Conservation (phyloP, 768 basidiomycete species). For the Boletus tomentosulus region DNA sequence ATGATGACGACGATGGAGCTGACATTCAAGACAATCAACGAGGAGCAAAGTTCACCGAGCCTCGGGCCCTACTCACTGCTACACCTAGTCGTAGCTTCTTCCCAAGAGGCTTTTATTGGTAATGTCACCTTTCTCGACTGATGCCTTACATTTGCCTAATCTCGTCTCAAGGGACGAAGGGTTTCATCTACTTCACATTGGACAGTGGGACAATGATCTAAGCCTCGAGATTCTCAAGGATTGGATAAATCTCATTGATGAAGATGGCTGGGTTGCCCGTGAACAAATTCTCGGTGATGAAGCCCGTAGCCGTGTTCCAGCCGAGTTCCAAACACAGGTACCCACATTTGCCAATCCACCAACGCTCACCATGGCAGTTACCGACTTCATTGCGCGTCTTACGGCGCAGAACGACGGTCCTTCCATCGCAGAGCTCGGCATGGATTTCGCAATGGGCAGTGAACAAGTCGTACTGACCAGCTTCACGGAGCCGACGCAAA, state of each 20-base stretch:
- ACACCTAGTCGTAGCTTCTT: slow-evolving; percentile 97
- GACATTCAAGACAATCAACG: slow-evolving; percentile 33
- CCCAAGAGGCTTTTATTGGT: slow-evolving; percentile 97
- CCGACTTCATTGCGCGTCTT: slow-evolving; percentile 80
- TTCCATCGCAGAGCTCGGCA: slow-evolving; percentile 59
- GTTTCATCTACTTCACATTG: slow-evolving; percentile 90
- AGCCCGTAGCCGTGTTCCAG: slow-evolving; percentile 90
- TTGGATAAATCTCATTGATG: slow-evolving; percentile 90
- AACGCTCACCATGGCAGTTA: slow-evolving; percentile 90
- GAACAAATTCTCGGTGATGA: slow-evolving; percentile 98
- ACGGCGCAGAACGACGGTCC: slow-evolving; percentile 42
- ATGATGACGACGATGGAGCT: slow-evolving; percentile 41
- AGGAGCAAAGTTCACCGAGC: slow-evolving; percentile 69
- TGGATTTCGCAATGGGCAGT: slow-evolving; percentile 52
- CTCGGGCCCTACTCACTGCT: slow-evolving; percentile 76
- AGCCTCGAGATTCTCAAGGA: slow-evolving; percentile 85
- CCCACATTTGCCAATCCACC: slow-evolving; percentile 95
- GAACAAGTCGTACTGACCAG: slow-evolving; percentile 49
- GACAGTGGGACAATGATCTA: slow-evolving; percentile 90
- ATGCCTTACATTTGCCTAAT: neutral
- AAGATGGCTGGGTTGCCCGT: slow-evolving; percentile 92
- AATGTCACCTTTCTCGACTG: slow-evolving; percentile 8
- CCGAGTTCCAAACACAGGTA: slow-evolving; percentile 89
- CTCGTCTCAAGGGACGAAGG: slow-evolving; percentile 79
- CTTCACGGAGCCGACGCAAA: slow-evolving; percentile 21